Percentiles rank a stretch among this genome's conserved stretches.
These are phyloP conservation scores for Chlamydomonas eustigma DNA, from an alignment of 139 green algal species.

Conservation along the genomic window DNA sequence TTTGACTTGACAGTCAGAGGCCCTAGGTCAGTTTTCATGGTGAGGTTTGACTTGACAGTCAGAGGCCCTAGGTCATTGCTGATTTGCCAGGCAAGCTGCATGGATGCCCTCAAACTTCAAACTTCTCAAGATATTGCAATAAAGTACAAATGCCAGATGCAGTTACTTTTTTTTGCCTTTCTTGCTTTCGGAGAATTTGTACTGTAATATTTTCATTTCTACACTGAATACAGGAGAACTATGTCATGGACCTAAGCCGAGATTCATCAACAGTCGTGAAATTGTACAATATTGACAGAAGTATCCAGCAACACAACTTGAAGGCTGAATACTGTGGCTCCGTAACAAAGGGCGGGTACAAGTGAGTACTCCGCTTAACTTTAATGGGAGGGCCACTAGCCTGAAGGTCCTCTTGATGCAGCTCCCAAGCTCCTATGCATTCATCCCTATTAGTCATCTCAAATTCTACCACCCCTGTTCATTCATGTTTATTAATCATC, in stretches of 20 bases:
- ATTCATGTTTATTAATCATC: not conserved
- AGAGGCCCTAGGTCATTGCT: not conserved
- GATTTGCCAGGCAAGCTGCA: not conserved
- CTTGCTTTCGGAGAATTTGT: not conserved
- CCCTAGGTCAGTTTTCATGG: not conserved
- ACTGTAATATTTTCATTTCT: not conserved
- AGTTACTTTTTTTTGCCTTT: not conserved
- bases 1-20: not conserved
- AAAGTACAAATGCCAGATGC: not conserved
- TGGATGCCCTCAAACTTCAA: not conserved
- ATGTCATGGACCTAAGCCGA: not conserved
- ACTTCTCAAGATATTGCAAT: not conserved
- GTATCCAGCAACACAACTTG: not conserved
- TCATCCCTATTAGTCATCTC: not conserved
- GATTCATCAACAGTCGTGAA: not conserved
- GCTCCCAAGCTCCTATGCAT: too few species aligned
- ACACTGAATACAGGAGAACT: not conserved
- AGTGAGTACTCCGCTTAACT: too few species aligned
- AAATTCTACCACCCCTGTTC: not conserved
- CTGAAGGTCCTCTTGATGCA: too few species aligned
- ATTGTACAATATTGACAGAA: not conserved
- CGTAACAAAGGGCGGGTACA: not conserved
- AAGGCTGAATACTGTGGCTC: not conserved
- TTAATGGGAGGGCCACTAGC: too few species aligned
- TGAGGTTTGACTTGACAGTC: not conserved